Evolutionary conservation across 495 filamentous ascomycete genomes (phyloP), one percentile per base, ranked within the genome.

Genomic region (Immersiella caudata): DNA sequence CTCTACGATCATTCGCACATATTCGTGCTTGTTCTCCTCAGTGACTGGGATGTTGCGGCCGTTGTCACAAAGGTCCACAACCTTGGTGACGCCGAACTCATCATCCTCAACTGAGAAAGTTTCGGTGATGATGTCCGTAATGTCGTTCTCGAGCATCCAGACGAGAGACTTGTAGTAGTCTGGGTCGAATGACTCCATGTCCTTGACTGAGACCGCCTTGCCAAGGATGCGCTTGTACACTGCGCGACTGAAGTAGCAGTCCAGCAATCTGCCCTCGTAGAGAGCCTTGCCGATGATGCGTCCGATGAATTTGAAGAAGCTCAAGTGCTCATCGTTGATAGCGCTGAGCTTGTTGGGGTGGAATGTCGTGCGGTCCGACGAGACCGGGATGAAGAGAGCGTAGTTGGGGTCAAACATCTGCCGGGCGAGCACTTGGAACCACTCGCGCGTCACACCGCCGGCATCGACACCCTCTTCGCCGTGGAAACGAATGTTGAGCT

Each of bases 341-440:
- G 87, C 88, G 80, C 94, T 97, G 67, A 94, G 82, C 71, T 89
- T 91, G 78, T 97, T 98, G 21, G 95, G 95, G 79, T 99, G 95
- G 89, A 99, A 99, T 0, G 95, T 99, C 3, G 95, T 99, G 36
- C 94, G 89, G 74, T 99, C 95, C n/a, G 95, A 93, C 24, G 96
- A 95, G 35, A 99, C 95, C 2, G 95, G 96, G 62, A 91, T 91
- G 80, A 97, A 99, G 26, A 99, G 84, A 57, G 93, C 95, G 75
- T 98, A 99, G 78, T 96, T 94, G 59, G 96, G 91, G 80, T 99
- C 96, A 79, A 99, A 99, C 96, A 99, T 99, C 74, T 97, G 96
- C 61, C 94, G 85, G 14, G 95, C 89, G 70, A 99, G 91, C 50
- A 97, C 96, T 76, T 97, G 94, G 85, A 99, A 99, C 95, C 95